These are phyloP conservation scores for Kodamaea neixiangensis DNA, from an alignment of 805 yeast species.

Conservation along the genomic window DNA sequence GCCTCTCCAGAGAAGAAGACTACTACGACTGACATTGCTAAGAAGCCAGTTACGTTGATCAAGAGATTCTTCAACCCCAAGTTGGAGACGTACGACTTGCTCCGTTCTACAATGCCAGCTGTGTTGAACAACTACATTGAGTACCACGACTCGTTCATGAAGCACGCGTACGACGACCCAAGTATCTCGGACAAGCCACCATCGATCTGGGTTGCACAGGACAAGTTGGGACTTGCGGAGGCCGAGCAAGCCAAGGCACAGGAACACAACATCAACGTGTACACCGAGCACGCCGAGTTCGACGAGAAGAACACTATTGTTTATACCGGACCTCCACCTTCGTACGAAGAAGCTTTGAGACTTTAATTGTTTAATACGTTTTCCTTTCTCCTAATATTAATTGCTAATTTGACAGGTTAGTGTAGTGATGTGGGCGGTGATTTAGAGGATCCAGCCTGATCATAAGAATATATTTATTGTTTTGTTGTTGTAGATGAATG, in stretches of 20 bases:
- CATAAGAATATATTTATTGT: background rate
- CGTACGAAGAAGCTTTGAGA: conserved; percentile 53
- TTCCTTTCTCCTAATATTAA: conserved; percentile 4
- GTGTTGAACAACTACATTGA: conserved; percentile 41
- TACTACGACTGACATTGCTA: conserved; percentile 11
- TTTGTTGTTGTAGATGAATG: too few relatives aligned
- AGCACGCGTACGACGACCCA: conserved; percentile 55
- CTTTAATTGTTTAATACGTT: conserved; percentile 20
- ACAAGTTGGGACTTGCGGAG: conserved; percentile 64
- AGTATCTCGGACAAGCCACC: conserved; percentile 58
- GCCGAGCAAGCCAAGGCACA: conserved; percentile 57
- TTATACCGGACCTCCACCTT: conserved; percentile 70
- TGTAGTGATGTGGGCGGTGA: background rate
- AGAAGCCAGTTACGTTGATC: conserved; percentile 29
- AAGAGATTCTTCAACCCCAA: conserved; percentile 50
- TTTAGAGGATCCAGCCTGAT: background rate
- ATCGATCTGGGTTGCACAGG: conserved; percentile 70
- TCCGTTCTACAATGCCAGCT: conserved; percentile 48
- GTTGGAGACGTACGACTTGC: conserved; percentile 45
- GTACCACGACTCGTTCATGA: conserved; percentile 42
- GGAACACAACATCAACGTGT: conserved; percentile 54
- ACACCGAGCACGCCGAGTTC: conserved; percentile 57
- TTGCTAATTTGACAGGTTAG: background rate
- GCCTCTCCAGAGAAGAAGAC: conserved; percentile 5
- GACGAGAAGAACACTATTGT: conserved; percentile 57